Percentiles rank a stretch among this genome's conserved stretches.
phyloP scores from a whole-genome alignment of 441 rosid species.

The Dalechampia spathulata region DNA sequence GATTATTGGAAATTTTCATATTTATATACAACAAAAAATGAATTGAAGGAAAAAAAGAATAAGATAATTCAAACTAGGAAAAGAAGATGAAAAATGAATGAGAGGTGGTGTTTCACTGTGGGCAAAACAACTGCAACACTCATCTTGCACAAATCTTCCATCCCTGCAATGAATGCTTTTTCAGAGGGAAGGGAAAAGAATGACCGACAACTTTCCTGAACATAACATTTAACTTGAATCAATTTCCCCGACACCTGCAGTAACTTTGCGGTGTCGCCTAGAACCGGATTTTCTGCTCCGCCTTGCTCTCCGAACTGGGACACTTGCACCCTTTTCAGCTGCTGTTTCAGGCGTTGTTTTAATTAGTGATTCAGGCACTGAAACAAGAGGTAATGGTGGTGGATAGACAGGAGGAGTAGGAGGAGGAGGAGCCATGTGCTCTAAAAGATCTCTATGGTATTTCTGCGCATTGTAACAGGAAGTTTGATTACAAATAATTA shows the following conservation, averaged over 20 bases:
- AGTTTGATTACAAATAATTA: not conserved
- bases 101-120: slow-evolving; percentile 5
- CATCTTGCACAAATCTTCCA: slow-evolving; percentile 21
- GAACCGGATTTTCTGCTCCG: slow-evolving; percentile 56
- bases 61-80: slow-evolving; percentile 9
- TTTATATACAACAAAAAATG: slow-evolving; percentile 35
- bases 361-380: slow-evolving; percentile 29
- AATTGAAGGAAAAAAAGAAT: slow-evolving; percentile 2
- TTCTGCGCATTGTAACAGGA: slow-evolving; percentile 34
- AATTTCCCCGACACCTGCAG: slow-evolving; percentile 34
- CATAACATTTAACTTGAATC: slow-evolving; percentile 24
- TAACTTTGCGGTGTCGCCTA: slow-evolving; percentile 69
- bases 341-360: slow-evolving; percentile 28
- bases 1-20: slow-evolving; percentile 22
- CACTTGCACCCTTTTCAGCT: slow-evolving; percentile 18
- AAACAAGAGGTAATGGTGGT: slow-evolving; percentile 25
- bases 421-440: slow-evolving; percentile 32
- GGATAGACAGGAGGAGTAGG: slow-evolving; percentile 33
- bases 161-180: slow-evolving; percentile 21
- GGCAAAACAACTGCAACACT: slow-evolving; percentile 18
- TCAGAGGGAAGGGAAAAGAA: slow-evolving; percentile 26
- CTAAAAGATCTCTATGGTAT: slow-evolving; percentile 65
- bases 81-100: slow-evolving; percentile 6
- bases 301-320: slow-evolving; percentile 30
- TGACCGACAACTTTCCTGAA: slow-evolving; percentile 11